Percentiles rank a stretch among this genome's conserved stretches.
phyloP scores from a whole-genome alignment of 768 basidiomycete species.

The Podaxis sp. region DNA sequence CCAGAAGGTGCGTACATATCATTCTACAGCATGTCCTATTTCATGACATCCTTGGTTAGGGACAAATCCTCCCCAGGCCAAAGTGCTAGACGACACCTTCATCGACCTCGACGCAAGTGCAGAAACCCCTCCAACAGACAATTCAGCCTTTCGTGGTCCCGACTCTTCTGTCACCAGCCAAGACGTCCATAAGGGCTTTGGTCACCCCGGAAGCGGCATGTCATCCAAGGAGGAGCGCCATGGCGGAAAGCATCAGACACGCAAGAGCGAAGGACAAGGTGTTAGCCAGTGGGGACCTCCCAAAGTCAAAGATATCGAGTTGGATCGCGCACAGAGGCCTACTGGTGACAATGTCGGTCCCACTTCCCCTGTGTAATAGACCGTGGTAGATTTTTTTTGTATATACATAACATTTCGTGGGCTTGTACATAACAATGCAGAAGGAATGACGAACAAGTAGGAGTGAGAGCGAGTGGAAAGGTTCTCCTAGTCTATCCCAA shows the following conservation, averaged over 20 bases:
- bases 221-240: constrained; percentile 6
- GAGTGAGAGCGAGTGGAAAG: not conserved
- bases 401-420: not conserved
- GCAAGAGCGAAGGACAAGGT: constrained; percentile 8
- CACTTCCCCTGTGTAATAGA: constrained; percentile 7
- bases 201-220: constrained; percentile 14
- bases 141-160: constrained; percentile 8
- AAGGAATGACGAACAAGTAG: not conserved
- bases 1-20: constrained; percentile 5
- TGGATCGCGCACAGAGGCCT: constrained; percentile 3
- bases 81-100: not conserved
- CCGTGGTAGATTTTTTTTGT: not conserved
- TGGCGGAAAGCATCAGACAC: not conserved
- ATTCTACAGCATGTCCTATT: too few relatives aligned
- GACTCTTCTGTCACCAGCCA: constrained; percentile 10
- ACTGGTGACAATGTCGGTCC: constrained; percentile 1
- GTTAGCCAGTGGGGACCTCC: constrained; percentile 10
- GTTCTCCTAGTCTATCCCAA: not conserved
- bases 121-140: not conserved
- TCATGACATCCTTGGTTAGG: not conserved
- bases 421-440: not conserved
- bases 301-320: not conserved
- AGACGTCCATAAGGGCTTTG: constrained; percentile 10
- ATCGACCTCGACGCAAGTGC: constrained; percentile 9
- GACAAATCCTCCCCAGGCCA: not conserved